A percentile compares a stretch with the other conserved stretches of the same genome.
Evolutionary conservation across 1,139 yeast genomes (phyloP).

Genomic region (Sugiyamaella paludigena): DNA sequence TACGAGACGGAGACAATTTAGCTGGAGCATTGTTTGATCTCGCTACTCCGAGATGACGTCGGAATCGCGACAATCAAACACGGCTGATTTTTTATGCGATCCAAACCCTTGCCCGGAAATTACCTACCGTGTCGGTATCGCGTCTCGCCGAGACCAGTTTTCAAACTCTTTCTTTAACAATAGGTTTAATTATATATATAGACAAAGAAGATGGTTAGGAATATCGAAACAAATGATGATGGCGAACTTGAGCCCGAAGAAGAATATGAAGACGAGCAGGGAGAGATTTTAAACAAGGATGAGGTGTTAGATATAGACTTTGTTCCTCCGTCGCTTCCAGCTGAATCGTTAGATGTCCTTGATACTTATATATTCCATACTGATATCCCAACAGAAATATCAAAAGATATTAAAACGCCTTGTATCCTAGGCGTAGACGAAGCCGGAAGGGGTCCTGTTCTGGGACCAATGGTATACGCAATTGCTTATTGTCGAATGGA

Average conservation of each 20-base stretch:
- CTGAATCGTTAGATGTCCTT: slow-evolving; percentile 20
- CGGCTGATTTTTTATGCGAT: too few relatives aligned
- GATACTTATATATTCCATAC: slow-evolving; percentile 40
- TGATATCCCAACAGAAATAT: slow-evolving; percentile 35
- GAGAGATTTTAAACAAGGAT: background rate
- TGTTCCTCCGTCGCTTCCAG: slow-evolving; percentile 33
- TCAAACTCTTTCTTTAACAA: too few relatives aligned
- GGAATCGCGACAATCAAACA: too few relatives aligned
- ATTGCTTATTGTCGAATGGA: slow-evolving; percentile 67
- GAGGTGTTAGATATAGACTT: slow-evolving; percentile 16
- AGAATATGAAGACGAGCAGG: background rate
- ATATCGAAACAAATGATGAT: background rate
- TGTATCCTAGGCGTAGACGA: slow-evolving; percentile 88
- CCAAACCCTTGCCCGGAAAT: too few relatives aligned
- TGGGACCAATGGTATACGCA: slow-evolving; percentile 96
- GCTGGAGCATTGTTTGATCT: too few relatives aligned
- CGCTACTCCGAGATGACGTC: too few relatives aligned
- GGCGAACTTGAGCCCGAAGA: slow-evolving; percentile 1
- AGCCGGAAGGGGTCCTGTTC: slow-evolving; percentile 97
- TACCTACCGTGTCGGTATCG: too few relatives aligned
- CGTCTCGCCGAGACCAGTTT: too few relatives aligned
- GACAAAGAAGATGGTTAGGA: background rate
- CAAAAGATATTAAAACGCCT: slow-evolving; percentile 29
- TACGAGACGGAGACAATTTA: too few relatives aligned
- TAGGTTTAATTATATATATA: too few relatives aligned